phyloP scores from a whole-genome alignment of 2,329 filamentous ascomycete genomes.

The Dothidotthia symphoricarpi region DNA sequence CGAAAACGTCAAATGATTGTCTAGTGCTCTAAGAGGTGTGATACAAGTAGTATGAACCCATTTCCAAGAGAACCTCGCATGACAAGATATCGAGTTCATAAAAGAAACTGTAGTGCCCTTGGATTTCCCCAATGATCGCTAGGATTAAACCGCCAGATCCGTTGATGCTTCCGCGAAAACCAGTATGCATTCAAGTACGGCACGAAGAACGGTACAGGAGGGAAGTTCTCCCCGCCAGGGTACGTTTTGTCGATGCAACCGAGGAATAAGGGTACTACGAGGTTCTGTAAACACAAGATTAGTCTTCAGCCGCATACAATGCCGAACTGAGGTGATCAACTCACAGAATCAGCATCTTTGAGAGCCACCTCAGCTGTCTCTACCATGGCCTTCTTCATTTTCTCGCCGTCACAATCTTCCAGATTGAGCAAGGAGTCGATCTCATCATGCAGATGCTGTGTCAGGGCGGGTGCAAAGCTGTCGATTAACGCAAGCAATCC shows the following conservation, averaged over 20 bases:
- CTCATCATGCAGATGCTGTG: constrained; percentile 22
- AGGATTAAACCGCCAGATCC: constrained; percentile 39
- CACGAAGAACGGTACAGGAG: constrained; percentile 36
- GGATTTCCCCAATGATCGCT: constrained; percentile 34
- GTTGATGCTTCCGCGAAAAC: constrained; percentile 30
- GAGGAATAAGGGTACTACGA: constrained; percentile 34
- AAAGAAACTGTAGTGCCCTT: constrained; percentile 16
- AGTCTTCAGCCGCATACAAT: background rate
- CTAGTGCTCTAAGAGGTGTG: too few species aligned
- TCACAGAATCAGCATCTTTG: constrained; percentile 9
- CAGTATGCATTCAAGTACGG: constrained; percentile 37
- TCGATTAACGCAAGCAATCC: constrained; percentile 14
- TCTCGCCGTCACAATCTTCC: constrained; percentile 12
- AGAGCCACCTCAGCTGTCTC: background rate
- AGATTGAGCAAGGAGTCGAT: constrained; percentile 18
- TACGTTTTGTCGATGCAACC: constrained; percentile 36
- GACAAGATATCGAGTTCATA: too few species aligned
- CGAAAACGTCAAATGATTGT: too few species aligned
- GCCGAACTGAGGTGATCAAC: background rate
- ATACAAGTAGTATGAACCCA: too few species aligned
- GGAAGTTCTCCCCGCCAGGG: constrained; percentile 34
- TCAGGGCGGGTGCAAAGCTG: constrained; percentile 14
- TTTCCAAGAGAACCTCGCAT: too few species aligned
- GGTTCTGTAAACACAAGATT: constrained; percentile 2
- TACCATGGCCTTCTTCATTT: constrained; percentile 8